Conservation (phyloP, 2,329 filamentous ascomycete genomes). For the Apiospora hydei region DNA sequence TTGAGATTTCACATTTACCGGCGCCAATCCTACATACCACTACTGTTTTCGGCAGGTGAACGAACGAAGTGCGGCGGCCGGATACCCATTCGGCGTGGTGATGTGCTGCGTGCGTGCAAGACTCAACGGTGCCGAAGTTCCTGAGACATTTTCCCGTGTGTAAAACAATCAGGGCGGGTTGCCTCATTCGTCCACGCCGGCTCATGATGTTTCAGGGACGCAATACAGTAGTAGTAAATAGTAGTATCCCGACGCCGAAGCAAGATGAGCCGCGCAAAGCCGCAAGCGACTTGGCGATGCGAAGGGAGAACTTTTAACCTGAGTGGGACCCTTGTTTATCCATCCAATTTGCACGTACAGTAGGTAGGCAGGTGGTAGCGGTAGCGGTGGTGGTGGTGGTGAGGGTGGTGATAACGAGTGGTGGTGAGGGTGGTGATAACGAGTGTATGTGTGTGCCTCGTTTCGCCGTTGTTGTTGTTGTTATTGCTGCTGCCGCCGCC, state of each 20-base stretch:
- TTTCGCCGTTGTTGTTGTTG: not conserved
- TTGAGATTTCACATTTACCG: not conserved
- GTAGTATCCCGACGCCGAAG: not conserved
- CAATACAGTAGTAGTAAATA: not conserved
- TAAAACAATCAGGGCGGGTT: not conserved
- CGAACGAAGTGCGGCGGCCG: not conserved
- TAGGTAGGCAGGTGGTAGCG: not conserved
- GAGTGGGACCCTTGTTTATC: conserved; percentile 12
- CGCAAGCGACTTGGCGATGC: not conserved
- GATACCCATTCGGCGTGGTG: not conserved
- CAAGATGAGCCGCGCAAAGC: not conserved
- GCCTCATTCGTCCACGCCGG: not conserved
- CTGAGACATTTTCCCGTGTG: conserved; percentile 4
- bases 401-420: not conserved
- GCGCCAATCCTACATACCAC: not conserved
- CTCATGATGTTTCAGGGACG: not conserved
- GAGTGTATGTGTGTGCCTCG: not conserved
- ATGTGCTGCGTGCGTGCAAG: not conserved
- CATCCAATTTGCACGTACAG: not conserved
- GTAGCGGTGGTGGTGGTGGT: not conserved
- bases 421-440: conserved; percentile 2
- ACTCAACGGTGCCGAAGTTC: conserved; percentile 5
- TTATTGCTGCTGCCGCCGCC: not conserved
- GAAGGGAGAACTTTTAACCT: not conserved
- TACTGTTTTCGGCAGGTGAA: not conserved